Conservation (phyloP, 805 yeast species). For the Sugiyamaella floridensis region DNA sequence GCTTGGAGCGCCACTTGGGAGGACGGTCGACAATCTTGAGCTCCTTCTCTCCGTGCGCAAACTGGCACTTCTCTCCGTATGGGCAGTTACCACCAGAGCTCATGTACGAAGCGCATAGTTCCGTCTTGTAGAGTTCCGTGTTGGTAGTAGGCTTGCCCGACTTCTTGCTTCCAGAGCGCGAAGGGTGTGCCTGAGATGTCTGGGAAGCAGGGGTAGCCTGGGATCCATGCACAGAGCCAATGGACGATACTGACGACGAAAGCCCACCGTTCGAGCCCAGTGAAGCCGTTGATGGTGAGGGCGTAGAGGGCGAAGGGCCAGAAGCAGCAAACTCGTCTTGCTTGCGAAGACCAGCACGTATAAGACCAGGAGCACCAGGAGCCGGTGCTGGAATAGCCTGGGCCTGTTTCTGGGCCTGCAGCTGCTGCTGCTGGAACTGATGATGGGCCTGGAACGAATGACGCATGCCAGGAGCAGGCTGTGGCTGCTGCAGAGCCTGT, state of each 20-base stretch:
- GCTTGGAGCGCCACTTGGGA: slow-evolving; percentile 83
- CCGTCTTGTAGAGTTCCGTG: slow-evolving; percentile 80
- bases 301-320: background rate
- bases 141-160: slow-evolving; percentile 34
- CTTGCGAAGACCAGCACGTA: background rate
- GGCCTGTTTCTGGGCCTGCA: slow-evolving; percentile 3
- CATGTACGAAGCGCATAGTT: slow-evolving; percentile 73
- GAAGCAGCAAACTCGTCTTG: background rate
- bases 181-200: slow-evolving; percentile 10
- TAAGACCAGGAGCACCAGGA: background rate
- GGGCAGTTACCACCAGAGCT: slow-evolving; percentile 69
- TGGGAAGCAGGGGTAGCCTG: slow-evolving; percentile 16
- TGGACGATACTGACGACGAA: background rate
- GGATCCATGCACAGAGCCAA: slow-evolving; percentile 1
- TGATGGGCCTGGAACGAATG: background rate
- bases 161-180: slow-evolving; percentile 18
- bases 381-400: background rate
- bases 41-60: slow-evolving; percentile 84
- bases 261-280: background rate
- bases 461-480: background rate
- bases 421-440: slow-evolving; percentile 2
- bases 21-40: slow-evolving; percentile 66
- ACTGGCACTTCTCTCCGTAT: slow-evolving; percentile 86
- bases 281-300: slow-evolving; percentile 2
- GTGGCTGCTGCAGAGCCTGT: background rate